A percentile compares a stretch with the other conserved stretches of the same genome.
phyloP scores from a whole-genome alignment of 495 filamentous ascomycete species.

The Physcia stellaris region DNA sequence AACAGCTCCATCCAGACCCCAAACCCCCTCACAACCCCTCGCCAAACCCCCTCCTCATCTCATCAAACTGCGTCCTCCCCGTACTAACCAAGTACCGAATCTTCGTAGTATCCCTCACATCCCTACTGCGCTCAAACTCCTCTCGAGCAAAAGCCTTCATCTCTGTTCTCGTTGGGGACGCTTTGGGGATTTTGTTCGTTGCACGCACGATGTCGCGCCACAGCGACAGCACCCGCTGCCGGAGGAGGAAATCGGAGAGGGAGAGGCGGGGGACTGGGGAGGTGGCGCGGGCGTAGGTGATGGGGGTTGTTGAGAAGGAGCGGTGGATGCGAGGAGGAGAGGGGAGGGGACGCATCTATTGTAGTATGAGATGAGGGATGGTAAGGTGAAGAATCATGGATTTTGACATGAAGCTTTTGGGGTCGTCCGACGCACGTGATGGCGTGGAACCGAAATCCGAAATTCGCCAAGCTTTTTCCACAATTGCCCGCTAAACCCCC shows the following conservation, averaged over 20 bases:
- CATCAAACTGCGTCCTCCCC: conserved; percentile 48
- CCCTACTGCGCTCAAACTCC: conserved; percentile 62
- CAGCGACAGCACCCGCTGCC: conserved; percentile 12
- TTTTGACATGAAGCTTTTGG: too few species aligned
- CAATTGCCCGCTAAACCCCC: too few species aligned
- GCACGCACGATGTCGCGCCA: conserved; percentile 16
- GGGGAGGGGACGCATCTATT: too few species aligned
- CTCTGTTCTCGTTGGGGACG: conserved; percentile 42
- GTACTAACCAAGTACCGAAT: conserved; percentile 48
- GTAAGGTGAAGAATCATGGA: too few species aligned
- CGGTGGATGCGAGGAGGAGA: too few species aligned
- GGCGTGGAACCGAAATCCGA: too few species aligned
- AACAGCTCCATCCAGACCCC: too few species aligned
- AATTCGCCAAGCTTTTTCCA: too few species aligned
- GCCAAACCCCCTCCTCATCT: conserved; percentile 43
- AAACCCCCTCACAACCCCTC: too few species aligned
- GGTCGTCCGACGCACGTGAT: too few species aligned
- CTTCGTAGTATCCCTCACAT: conserved; percentile 51
- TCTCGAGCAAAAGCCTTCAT: conserved; percentile 55
- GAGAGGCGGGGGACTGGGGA: not conserved
- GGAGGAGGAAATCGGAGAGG: conserved; percentile 17
- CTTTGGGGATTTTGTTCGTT: conserved; percentile 21
- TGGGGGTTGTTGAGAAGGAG: too few species aligned
- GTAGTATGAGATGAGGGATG: too few species aligned
- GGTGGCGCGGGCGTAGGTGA: conserved; percentile 4